Conservation (phyloP, 371 early-diverging fungal species). For the Zychaea mexicana region DNA sequence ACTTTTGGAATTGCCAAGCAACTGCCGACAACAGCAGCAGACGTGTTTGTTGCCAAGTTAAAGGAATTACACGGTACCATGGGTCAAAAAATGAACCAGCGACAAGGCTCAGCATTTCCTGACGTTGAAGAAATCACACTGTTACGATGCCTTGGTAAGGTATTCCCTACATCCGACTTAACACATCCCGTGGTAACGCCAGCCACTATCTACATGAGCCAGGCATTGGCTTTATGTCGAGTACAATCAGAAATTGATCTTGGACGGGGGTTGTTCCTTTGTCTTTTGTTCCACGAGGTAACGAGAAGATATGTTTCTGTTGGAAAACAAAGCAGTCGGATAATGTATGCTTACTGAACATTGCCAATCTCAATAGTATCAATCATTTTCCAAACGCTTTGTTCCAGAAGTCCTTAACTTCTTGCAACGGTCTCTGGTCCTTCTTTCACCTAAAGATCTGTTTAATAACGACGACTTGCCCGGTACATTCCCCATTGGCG, state of each 20-base stretch:
- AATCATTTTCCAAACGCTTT: conserved; percentile 77
- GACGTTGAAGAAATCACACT: conserved; percentile 60
- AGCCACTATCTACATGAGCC: conserved; percentile 71
- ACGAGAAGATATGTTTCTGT: conserved; percentile 8
- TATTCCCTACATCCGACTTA: conserved; percentile 90
- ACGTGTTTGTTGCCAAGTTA: conserved; percentile 39
- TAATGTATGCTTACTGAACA: not conserved
- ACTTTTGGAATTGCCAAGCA: conserved; percentile 59
- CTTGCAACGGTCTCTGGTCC: conserved; percentile 52
- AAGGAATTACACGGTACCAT: conserved; percentile 45
- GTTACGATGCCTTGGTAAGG: conserved; percentile 65
- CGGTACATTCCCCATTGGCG: conserved; percentile 53
- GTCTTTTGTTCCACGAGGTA: conserved; percentile 72
- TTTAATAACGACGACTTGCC: conserved; percentile 37
- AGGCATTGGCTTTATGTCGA: conserved; percentile 70
- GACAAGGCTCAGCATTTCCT: conserved; percentile 40
- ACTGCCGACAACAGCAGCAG: conserved; percentile 46
- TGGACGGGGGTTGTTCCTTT: conserved; percentile 74
- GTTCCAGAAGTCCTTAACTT: conserved; percentile 86
- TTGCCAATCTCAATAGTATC: conserved; percentile 54
- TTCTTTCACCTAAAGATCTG: conserved; percentile 51
- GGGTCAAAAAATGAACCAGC: conserved; percentile 39
- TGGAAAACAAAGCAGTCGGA: not conserved
- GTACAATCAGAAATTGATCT: conserved; percentile 65
- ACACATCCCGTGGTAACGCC: conserved; percentile 89